A percentile compares a stretch with the other conserved stretches of the same genome.
Evolutionary conservation across 306 rosid species (phyloP).

Genomic region (Vachellia collinsii): DNA sequence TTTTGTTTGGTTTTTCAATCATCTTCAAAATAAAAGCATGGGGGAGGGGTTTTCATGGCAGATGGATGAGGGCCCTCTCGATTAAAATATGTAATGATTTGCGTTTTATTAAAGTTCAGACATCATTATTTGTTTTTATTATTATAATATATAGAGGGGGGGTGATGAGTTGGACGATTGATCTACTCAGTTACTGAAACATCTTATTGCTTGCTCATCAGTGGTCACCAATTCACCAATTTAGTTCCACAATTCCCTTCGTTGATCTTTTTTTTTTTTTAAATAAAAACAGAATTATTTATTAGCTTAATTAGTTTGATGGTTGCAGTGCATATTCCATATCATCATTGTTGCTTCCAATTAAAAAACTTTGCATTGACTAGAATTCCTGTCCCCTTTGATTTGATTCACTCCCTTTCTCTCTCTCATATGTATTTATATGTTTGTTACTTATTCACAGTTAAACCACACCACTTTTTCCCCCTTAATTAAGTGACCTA

Average conservation of each 20-base stretch:
- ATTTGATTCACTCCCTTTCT: background rate
- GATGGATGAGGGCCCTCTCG: background rate
- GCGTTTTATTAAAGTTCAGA: conserved; percentile 41
- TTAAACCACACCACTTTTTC: too few relatives aligned
- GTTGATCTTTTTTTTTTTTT: background rate
- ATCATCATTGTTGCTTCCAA: conserved; percentile 48
- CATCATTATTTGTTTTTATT: conserved; percentile 35
- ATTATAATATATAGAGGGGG: conserved; percentile 17
- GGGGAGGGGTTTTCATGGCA: background rate
- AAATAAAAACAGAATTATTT: background rate
- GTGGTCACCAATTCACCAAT: background rate
- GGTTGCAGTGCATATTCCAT: conserved; percentile 36
- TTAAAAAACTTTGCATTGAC: conserved; percentile 24
- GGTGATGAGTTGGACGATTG: conserved; percentile 17
- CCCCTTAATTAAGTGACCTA: background rate
- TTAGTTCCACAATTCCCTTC: background rate
- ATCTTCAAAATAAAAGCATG: background rate
- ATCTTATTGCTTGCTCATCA: conserved; percentile 18
- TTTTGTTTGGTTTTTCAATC: background rate
- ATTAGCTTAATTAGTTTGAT: background rate
- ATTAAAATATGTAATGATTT: conserved; percentile 36
- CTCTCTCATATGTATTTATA: background rate
- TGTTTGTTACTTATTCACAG: too few relatives aligned
- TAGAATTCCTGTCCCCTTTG: conserved; percentile 34
- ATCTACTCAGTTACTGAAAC: conserved; percentile 37